Conservation (phyloP, 352 stramenopile genomes). For the Bremia lactucae region DNA sequence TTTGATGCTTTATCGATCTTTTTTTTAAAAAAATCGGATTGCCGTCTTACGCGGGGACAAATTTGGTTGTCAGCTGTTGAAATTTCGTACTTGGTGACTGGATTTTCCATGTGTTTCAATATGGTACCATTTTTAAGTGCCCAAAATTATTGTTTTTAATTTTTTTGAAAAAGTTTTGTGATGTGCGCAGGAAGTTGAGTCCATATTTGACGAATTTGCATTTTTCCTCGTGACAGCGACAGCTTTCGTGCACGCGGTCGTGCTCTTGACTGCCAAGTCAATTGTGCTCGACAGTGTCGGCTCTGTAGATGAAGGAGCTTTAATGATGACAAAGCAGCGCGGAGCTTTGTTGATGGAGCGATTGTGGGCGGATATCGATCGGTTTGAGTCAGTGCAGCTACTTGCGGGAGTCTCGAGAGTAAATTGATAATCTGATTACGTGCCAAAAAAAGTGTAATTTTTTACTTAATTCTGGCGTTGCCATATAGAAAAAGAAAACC, state of each 20-base stretch:
- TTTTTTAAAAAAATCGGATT: slow-evolving; percentile 4
- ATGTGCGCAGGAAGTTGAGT: slow-evolving; percentile 5
- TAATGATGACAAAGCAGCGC: slow-evolving; percentile 8
- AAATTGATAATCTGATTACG: background rate
- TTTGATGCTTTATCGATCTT: slow-evolving; percentile 19
- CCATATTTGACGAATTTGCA: slow-evolving; percentile 32
- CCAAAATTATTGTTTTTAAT: too few species aligned
- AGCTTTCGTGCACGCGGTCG: slow-evolving; percentile 20
- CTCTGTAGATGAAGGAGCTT: slow-evolving; percentile 7
- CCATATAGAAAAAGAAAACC: slow-evolving; percentile 15
- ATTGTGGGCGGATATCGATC: slow-evolving; percentile 17
- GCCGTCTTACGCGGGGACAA: slow-evolving; percentile 6
- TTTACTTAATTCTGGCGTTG: background rate
- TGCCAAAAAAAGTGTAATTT: background rate
- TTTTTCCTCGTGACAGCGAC: slow-evolving; percentile 22
- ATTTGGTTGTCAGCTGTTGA: slow-evolving; percentile 18
- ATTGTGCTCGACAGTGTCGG: slow-evolving; percentile 14
- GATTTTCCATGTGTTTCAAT: slow-evolving; percentile 30
- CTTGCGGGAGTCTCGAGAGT: slow-evolving; percentile 11
- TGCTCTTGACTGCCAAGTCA: slow-evolving; percentile 23
- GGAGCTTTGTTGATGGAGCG: slow-evolving; percentile 11
- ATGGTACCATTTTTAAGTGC: slow-evolving; percentile 3
- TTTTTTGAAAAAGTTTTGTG: too few species aligned
- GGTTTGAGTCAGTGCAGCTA: slow-evolving; percentile 13
- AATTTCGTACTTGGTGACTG: slow-evolving; percentile 14